Conservation (phyloP, 2,329 filamentous ascomycete species). For the Alternaria dauci region DNA sequence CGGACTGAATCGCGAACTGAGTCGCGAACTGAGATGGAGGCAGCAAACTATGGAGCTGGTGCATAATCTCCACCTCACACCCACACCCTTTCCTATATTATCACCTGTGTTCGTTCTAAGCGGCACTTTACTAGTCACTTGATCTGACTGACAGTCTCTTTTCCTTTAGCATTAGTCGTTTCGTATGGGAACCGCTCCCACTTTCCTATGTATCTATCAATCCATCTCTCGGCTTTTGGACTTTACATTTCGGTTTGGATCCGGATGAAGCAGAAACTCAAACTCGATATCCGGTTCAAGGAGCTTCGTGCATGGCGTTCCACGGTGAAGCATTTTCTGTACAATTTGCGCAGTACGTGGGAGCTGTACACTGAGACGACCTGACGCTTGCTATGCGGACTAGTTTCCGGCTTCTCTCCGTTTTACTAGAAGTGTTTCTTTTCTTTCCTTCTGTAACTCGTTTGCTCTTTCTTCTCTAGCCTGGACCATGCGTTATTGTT, state of each 20-base stretch:
- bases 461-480: constrained; percentile 7
- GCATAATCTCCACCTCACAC: constrained; percentile 28
- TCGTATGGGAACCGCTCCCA: constrained; percentile 24
- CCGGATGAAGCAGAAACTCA: constrained; percentile 29
- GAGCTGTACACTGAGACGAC: constrained; percentile 40
- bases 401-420: constrained; percentile 8
- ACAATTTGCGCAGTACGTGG: constrained; percentile 31
- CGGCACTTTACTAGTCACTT: constrained; percentile 30
- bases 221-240: constrained; percentile 39
- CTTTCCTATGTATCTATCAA: constrained; percentile 46
- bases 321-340: constrained; percentile 28
- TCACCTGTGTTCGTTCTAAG: constrained; percentile 7
- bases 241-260: constrained; percentile 39
- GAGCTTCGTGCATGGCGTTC: constrained; percentile 38
- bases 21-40: constrained; percentile 35
- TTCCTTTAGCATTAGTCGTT: constrained; percentile 38
- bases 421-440: constrained; percentile 13
- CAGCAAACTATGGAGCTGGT: constrained; percentile 39
- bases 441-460: constrained; percentile 17
- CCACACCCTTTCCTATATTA: constrained; percentile 18
- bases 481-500: constrained; percentile 14
- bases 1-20: constrained; percentile 35
- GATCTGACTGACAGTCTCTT: constrained; percentile 44
- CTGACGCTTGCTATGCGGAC: constrained; percentile 23
- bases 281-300: constrained; percentile 21